Evolutionary conservation across 1,284 basidiomycete genomes (phyloP).

Genomic region (Marasmius fiardii): DNA sequence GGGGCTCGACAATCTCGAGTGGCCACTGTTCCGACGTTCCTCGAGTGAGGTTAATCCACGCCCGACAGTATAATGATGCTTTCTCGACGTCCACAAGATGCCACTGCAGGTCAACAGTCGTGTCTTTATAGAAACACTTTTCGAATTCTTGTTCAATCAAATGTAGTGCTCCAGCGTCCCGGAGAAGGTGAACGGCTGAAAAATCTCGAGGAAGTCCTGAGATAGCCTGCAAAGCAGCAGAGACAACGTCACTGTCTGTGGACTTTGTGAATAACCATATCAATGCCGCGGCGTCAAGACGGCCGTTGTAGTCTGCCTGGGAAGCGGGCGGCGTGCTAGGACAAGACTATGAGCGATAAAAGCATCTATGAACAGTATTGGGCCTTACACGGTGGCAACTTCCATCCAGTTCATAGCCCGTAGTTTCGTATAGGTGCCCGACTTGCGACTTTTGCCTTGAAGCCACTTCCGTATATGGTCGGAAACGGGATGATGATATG

Average conservation of each 20-base stretch:
- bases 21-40: conserved; percentile 33
- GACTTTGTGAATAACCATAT: conserved; percentile 34
- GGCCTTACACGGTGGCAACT: conserved; percentile 3
- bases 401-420: background rate
- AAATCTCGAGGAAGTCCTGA: conserved; percentile 34
- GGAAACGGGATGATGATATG: conserved; percentile 38
- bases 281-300: conserved; percentile 31
- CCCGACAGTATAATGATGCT: conserved; percentile 33
- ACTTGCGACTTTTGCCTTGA: background rate
- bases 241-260: conserved; percentile 26
- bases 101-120: conserved; percentile 32
- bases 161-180: conserved; percentile 28
- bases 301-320: conserved; percentile 20
- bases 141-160: conserved; percentile 32
- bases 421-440: conserved; percentile 6
- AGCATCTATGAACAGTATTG: background rate
- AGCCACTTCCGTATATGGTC: conserved; percentile 24
- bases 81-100: conserved; percentile 28
- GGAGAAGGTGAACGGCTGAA: conserved; percentile 30
- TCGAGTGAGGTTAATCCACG: conserved; percentile 35
- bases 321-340: background rate
- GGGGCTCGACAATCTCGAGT: conserved; percentile 27
- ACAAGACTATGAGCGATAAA: background rate
- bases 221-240: conserved; percentile 30
- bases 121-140: conserved; percentile 33